These are phyloP conservation scores for Lotmaria passim DNA, from an alignment of 208 protist genomes.

Conservation along the genomic window DNA sequence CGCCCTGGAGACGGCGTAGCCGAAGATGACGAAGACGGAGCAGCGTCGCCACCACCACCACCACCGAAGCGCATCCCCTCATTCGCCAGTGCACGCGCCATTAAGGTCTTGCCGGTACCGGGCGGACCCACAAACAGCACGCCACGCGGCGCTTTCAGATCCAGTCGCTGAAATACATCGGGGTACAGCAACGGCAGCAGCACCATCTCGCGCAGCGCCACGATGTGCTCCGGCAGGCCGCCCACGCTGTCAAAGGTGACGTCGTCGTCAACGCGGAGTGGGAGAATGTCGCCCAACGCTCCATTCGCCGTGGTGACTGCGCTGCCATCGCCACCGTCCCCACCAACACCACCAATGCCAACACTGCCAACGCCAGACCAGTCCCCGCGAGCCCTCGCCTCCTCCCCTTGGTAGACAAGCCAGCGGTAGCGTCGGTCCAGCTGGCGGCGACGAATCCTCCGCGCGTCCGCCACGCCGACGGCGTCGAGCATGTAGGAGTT, in stretches of 20 bases:
- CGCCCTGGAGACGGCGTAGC: neutral
- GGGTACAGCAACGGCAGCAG: slow-evolving; percentile 84
- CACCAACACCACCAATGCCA: neutral
- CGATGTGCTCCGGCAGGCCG: slow-evolving; percentile 77
- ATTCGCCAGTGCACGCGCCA: slow-evolving; percentile 99
- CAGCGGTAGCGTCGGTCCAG: slow-evolving; percentile 48
- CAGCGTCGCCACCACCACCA: neutral
- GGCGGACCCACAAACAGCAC: slow-evolving; percentile 99
- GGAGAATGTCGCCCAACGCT: slow-evolving; percentile 67
- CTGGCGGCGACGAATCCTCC: slow-evolving; percentile 15
- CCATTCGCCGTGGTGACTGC: slow-evolving; percentile 21
- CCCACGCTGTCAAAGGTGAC: slow-evolving; percentile 84
- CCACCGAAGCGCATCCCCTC: slow-evolving; percentile 89
- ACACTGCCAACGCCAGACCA: slow-evolving; percentile 16
- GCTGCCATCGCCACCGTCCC: neutral
- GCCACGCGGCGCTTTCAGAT: slow-evolving; percentile 92
- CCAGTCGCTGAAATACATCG: slow-evolving; percentile 56
- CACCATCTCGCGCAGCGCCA: slow-evolving; percentile 82
- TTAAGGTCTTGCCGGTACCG: slow-evolving; percentile 99
- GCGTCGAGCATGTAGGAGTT: slow-evolving; percentile 72
- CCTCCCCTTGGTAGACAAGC: slow-evolving; percentile 36
- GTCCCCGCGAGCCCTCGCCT: slow-evolving; percentile 8
- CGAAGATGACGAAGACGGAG: neutral
- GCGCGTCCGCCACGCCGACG: slow-evolving; percentile 35
- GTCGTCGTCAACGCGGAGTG: slow-evolving; percentile 59